Evolutionary conservation across 2,329 filamentous ascomycete genomes (phyloP).

Genomic region (Bipolaris zeicola): DNA sequence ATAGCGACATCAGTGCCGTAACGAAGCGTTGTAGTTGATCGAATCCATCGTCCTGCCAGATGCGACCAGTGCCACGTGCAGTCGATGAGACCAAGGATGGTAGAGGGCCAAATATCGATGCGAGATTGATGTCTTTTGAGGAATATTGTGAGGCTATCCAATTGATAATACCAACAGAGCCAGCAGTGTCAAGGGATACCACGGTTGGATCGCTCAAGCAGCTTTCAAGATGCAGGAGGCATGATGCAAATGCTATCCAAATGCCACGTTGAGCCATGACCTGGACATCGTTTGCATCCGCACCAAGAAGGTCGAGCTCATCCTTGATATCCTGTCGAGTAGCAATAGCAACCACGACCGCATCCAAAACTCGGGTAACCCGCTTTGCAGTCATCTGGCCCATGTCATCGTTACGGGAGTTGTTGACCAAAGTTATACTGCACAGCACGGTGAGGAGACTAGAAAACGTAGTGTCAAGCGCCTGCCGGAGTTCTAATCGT

Average conservation of each 20-base stretch:
- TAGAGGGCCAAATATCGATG: constrained; percentile 30
- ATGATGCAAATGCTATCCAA: constrained; percentile 34
- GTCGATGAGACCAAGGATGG: constrained; percentile 40
- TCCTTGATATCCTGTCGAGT: constrained; percentile 29
- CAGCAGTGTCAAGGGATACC: constrained; percentile 15
- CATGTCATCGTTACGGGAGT: constrained; percentile 21
- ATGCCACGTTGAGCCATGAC: constrained; percentile 38
- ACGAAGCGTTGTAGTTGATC: constrained; percentile 41
- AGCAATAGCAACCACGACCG: constrained; percentile 32
- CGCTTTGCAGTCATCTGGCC: constrained; percentile 21
- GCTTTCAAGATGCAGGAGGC: constrained; percentile 31
- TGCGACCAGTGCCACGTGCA: constrained; percentile 44
- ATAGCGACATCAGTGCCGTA: constrained; percentile 32
- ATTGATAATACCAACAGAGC: constrained; percentile 23
- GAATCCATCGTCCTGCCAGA: constrained; percentile 43
- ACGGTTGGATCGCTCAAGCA: constrained; percentile 3
- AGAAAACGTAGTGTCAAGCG: constrained; percentile 43
- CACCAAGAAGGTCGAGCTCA: constrained; percentile 31
- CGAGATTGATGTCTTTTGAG: constrained; percentile 26
- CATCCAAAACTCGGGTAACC: constrained; percentile 33
- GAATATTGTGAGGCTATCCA: constrained; percentile 34
- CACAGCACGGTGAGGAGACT: constrained; percentile 43
- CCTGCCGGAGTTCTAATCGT: constrained; percentile 37
- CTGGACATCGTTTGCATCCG: constrained; percentile 33
- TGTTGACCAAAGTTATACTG: constrained; percentile 40